Evolutionary conservation across 306 rosid species (phyloP).

Genomic region (Styphnolobium japonicum): DNA sequence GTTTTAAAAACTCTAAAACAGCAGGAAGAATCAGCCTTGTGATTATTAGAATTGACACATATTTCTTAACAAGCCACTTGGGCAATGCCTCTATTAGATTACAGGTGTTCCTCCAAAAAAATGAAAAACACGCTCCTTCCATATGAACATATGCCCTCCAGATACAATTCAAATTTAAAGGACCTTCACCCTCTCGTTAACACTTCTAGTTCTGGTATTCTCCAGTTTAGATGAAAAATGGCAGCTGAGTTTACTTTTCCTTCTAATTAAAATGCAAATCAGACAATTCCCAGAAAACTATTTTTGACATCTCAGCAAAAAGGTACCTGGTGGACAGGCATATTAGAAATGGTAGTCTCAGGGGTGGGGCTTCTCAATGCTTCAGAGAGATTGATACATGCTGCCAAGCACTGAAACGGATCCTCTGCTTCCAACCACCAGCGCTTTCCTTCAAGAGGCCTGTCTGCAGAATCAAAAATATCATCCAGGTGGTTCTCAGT

Average conservation of each 20-base stretch:
- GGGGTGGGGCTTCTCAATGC: conserved; percentile 90
- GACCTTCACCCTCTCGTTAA: neutral
- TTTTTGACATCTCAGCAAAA: neutral
- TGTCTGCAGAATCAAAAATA: conserved; percentile 81
- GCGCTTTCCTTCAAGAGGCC: conserved; percentile 83
- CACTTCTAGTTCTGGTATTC: neutral
- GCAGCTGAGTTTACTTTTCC: neutral
- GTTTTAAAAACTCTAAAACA: neutral
- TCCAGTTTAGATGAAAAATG: conserved; percentile 2
- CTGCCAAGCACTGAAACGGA: conserved; percentile 93
- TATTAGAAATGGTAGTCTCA: conserved; percentile 74
- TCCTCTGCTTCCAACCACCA: conserved; percentile 99
- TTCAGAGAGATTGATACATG: conserved; percentile 79
- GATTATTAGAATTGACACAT: neutral
- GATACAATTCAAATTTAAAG: neutral
- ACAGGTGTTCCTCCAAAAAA: neutral
- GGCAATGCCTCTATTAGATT: neutral
- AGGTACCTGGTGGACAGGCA: conserved; percentile 93
- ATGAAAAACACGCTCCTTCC: neutral
- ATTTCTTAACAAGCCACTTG: neutral
- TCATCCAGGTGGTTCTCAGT: conserved; percentile 69
- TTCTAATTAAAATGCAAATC: neutral
- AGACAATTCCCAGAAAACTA: conserved; percentile 18
- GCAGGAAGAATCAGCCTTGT: neutral
- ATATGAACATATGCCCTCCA: neutral